Percentiles rank a stretch among this genome's conserved stretches.
phyloP scores from a whole-genome alignment of 768 basidiomycete species.

The Calocybe gangraenosa region DNA sequence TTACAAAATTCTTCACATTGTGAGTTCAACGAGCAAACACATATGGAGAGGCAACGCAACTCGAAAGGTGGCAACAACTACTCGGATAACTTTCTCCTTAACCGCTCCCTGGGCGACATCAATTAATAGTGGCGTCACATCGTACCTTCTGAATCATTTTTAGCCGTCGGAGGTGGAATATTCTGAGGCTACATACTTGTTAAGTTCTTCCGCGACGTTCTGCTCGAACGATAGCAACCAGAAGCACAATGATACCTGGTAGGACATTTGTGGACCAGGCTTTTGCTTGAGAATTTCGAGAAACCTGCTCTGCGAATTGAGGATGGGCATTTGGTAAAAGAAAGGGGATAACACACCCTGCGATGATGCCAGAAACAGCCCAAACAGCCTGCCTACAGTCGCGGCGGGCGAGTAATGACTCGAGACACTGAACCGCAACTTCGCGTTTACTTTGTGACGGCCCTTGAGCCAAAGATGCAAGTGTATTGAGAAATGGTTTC shows the following conservation, averaged over 20 bases:
- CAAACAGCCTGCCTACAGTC: slow-evolving; percentile 81
- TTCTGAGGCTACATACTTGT: slow-evolving; percentile 57
- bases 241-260: slow-evolving; percentile 88
- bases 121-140: slow-evolving; percentile 81
- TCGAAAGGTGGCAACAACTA: slow-evolving; percentile 88
- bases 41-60: slow-evolving; percentile 31
- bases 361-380: slow-evolving; percentile 62
- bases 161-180: background rate
- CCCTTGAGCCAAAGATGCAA: slow-evolving; percentile 60
- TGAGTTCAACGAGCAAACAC: no score
- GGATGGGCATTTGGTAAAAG: background rate
- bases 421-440: slow-evolving; percentile 87
- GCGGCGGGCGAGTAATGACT: slow-evolving; percentile 76
- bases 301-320: slow-evolving; percentile 41
- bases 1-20: slow-evolving; percentile 71
- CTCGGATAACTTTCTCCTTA: slow-evolving; percentile 96
- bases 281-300: slow-evolving; percentile 79
- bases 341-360: slow-evolving; percentile 44
- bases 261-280: slow-evolving; percentile 90
- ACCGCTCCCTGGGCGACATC: slow-evolving; percentile 84
- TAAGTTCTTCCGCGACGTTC: slow-evolving; percentile 78
- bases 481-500: slow-evolving; percentile 53
- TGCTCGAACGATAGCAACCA: slow-evolving; percentile 94
- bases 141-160: slow-evolving; percentile 64
- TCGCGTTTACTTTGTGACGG: slow-evolving; percentile 69